phyloP scores from a whole-genome alignment of 129 eudicot species.

The Rutidosis leptorrhynchoides region DNA sequence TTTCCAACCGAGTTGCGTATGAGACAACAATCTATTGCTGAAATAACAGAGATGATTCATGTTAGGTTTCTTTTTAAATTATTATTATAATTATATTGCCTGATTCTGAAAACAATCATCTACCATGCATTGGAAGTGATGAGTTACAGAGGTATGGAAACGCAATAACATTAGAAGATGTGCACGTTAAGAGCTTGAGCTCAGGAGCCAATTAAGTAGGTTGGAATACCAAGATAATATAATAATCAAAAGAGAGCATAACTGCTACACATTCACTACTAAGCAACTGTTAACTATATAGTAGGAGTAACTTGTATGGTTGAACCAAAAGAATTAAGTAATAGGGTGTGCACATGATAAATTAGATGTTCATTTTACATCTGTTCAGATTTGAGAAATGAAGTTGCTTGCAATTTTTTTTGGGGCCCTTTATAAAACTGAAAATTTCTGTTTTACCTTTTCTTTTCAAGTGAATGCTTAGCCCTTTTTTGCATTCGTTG shows the following conservation, averaged over 20 bases:
- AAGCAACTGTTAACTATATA: neutral
- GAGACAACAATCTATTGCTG: slow-evolving; percentile 85
- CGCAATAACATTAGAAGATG: neutral
- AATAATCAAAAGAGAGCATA: neutral
- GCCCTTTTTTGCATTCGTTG: neutral
- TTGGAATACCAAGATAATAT: neutral
- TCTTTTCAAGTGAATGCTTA: neutral
- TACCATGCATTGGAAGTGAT: slow-evolving; percentile 7
- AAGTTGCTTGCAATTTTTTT: neutral
- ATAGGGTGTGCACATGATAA: neutral
- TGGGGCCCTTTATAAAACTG: neutral
- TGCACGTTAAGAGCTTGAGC: neutral
- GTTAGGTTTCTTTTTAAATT: slow-evolving; percentile 46
- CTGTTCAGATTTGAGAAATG: neutral
- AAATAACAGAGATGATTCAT: slow-evolving; percentile 98
- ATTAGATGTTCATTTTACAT: neutral
- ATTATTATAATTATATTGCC: neutral
- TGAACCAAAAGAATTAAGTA: neutral
- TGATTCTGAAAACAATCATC: neutral
- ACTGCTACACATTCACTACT: neutral
- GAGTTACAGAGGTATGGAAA: neutral
- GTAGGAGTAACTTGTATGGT: too few species aligned
- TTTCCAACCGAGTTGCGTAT: slow-evolving; percentile 61
- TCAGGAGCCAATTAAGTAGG: neutral
- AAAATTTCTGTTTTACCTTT: neutral